Base-by-base conservation (phyloP, 2,329 filamentous ascomycete genomes). In the Malbranchea cinnamomea region DNA sequence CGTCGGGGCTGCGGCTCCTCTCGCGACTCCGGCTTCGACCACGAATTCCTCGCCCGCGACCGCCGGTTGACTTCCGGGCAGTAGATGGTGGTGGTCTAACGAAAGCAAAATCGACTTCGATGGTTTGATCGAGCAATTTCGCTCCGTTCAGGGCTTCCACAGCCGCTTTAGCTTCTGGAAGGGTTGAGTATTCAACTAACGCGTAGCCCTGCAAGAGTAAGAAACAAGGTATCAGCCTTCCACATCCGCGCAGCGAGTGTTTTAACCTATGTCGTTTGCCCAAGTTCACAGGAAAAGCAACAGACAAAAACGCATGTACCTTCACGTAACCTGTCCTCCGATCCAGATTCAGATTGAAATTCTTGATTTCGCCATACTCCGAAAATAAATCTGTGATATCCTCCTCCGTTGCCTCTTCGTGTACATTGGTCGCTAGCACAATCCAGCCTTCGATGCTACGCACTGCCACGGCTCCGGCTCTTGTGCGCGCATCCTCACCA, bases 371-470 rank as follows among this genome's bases (percentile, higher is more conserved):
- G 33, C 72, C 72, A 41, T 68, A 72, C 37, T 77, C 72, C 36
- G 68, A 71, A 47, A 77, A 77, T 43, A 75, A 51, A 41, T 77
- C 72, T 31, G 68, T 69, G 15, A 77, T 52, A 38, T 76, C 72
- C 51, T 77, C 72, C 48, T 77, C 72, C n/a, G 62, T 68, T 6
- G 72, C 69, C 47, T 77, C 72, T 46, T 76, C 72, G 42, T 77
- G 71, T 20, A 77, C 68, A 40, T 77, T 76, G n/a, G 71, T 73
- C 32, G 65, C 71, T n/a, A 75, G 64, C 37, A 77, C 62, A 48
- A 77, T 76, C 72, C 72, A 77, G 39, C 72, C 72, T 49, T 77
- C 72, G 42, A 77, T 76, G 43, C 68, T 73, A 49, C 72, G 70
- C 26, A 77, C 72, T 6, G 71, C 71, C 54, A 63, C 60, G 15